Conservation (phyloP, 495 filamentous ascomycete species). For the Tuber calosporum region DNA sequence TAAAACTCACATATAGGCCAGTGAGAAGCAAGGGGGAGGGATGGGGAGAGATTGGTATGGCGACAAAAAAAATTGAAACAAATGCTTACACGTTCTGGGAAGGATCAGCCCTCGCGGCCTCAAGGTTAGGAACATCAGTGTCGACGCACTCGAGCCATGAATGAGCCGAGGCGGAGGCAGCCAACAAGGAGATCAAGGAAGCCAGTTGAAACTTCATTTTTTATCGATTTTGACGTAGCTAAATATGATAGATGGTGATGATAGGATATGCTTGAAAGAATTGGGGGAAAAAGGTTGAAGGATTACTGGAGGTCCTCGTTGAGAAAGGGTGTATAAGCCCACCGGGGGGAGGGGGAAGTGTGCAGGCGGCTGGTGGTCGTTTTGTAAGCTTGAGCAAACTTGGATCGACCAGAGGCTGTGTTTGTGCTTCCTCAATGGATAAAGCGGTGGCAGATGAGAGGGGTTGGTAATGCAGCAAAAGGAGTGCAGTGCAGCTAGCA, state of each 20-base stretch:
- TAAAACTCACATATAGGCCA: not conserved
- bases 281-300: not conserved
- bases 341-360: slow-evolving; percentile 10
- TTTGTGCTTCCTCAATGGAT: not conserved
- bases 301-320: slow-evolving; percentile 9
- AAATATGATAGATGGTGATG: too few species aligned
- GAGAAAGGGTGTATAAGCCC: not conserved
- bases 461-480: slow-evolving; percentile 20
- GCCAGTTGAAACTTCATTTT: slow-evolving; percentile 29
- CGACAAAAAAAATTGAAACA: not conserved
- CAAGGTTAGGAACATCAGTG: slow-evolving; percentile 28
- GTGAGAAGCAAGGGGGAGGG: not conserved
- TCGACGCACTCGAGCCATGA: slow-evolving; percentile 42
- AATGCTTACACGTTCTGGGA: slow-evolving; percentile 23
- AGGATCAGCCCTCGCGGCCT: slow-evolving; percentile 22
- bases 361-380: not conserved
- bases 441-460: slow-evolving; percentile 9
- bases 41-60: not conserved
- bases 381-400: not conserved
- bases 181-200: slow-evolving; percentile 27
- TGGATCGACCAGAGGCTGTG: not conserved
- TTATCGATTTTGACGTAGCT: slow-evolving; percentile 6
- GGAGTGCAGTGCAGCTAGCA: slow-evolving; percentile 25
- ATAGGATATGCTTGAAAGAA: not conserved
- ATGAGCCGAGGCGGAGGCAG: slow-evolving; percentile 28